Evolutionary conservation across 768 basidiomycete genomes (phyloP).

Genomic region (Lentinula boryana): DNA sequence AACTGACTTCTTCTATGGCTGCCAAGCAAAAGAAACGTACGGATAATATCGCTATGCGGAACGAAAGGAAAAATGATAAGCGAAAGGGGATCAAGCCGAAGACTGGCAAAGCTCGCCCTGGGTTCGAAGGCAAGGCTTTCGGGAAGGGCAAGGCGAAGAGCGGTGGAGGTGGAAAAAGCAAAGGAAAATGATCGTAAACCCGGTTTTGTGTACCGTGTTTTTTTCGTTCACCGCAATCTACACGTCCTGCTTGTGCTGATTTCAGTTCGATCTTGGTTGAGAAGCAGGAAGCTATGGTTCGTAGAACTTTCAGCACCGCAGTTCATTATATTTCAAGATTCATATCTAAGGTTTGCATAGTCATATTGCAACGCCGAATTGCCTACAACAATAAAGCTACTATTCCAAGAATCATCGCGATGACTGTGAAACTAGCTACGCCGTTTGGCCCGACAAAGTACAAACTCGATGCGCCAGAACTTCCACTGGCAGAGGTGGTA

Average conservation of each 20-base stretch:
- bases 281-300: too few species aligned
- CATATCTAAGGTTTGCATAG: too few species aligned
- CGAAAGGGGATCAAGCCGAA: constrained; percentile 43
- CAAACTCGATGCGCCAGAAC: neutral
- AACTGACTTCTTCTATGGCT: constrained; percentile 66
- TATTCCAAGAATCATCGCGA: neutral
- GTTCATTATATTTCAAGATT: too few species aligned
- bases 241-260: too few species aligned
- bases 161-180: constrained; percentile 12
- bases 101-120: constrained; percentile 66
- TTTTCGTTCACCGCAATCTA: too few species aligned
- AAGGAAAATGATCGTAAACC: neutral
- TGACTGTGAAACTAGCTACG: neutral
- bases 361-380: too few species aligned
- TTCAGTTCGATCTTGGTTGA: too few species aligned
- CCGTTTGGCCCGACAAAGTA: neutral
- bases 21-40: constrained; percentile 86
- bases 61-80: constrained; percentile 71
- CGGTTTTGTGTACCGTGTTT: too few species aligned
- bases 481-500: neutral
- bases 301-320: too few species aligned
- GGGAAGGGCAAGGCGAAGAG: constrained; percentile 43
- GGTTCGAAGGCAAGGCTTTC: constrained; percentile 83
- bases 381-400: neutral
- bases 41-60: constrained; percentile 85